These are phyloP conservation scores for Trichosporon faecale DNA, from an alignment of 1,284 basidiomycete species.

Conservation along the genomic window DNA sequence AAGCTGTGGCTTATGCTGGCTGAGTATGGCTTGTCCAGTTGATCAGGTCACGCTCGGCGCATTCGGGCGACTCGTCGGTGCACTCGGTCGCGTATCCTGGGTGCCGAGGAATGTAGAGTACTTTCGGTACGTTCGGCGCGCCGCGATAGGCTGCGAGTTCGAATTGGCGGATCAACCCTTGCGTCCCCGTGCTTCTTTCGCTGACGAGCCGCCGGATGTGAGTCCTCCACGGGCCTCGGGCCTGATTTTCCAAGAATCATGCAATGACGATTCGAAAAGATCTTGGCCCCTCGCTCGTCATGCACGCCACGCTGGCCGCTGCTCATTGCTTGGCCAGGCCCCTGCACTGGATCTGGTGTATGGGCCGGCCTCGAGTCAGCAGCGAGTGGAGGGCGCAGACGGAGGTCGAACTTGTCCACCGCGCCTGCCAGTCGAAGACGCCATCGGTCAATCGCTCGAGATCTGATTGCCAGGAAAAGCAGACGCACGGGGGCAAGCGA, in stretches of 20 bases:
- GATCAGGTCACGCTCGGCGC: too few species aligned
- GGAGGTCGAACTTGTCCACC: not conserved
- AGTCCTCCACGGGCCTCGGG: not conserved
- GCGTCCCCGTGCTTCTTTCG: not conserved
- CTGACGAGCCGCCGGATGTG: not conserved
- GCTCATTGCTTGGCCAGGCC: not conserved
- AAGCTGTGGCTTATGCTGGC: not conserved
- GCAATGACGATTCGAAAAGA: not conserved
- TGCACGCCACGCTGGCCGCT: not conserved
- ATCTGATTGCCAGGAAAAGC: not conserved
- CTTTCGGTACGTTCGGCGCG: slow-evolving; percentile 1
- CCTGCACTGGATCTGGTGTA: not conserved
- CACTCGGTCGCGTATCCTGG: not conserved
- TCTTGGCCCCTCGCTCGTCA: not conserved
- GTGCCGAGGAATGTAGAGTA: slow-evolving; percentile 2
- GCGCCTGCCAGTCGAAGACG: not conserved
- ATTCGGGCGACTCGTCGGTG: not conserved
- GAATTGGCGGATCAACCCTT: not conserved
- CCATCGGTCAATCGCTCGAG: not conserved
- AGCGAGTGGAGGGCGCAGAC: not conserved
- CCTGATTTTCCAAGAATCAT: not conserved
- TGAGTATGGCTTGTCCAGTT: too few species aligned
- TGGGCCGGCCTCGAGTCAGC: not conserved
- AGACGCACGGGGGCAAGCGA: not conserved
- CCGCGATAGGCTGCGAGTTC: not conserved